Evolutionary conservation across 78 protist species (phyloP), one percentile per base, ranked within the genome.

Genomic region (Chrysochromulina parva): DNA sequence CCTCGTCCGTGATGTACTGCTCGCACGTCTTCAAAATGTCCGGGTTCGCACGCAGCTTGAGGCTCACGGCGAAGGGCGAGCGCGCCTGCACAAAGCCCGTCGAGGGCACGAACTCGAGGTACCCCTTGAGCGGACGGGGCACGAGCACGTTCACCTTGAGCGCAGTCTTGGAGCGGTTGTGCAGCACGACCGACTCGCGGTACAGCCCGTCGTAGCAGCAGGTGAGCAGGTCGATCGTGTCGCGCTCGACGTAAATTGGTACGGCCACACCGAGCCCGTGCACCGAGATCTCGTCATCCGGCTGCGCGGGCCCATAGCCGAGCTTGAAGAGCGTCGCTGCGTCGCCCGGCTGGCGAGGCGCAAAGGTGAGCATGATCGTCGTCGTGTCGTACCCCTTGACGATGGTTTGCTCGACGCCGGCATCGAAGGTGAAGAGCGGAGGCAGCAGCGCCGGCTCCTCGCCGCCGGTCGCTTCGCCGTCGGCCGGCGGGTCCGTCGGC

Each of bases 21-120:
- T 10, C 50, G 55, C 89, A 85, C 9, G 9, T 14, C 20, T 24
- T 60, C 48, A 58, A 55, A 2, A 59, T 22, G 26, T 16, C 28
- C 28, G 54, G 20, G 52, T 0, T 2, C 19, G 89, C 84, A 0
- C 53, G 17, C 54, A 93, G 60, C 67, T 90, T 90, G 24, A 90
- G 7, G 28, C 73, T 80, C 71, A 69, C 17, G 47, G 13, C 26
- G 65, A 86, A 1, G 9, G 81, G 0, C 13, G 4, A 7, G 88
- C 22, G 59, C 5, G 88, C 89, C 85, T 93, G 95, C 88, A 90
- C 95, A 22, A 66, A 90, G 7, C 84, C 95, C 38, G 11, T 0
- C 19, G 22, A 6, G 4, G 95, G 95, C 13, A 20, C 3, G 88
- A 76, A 82, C 81, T 87, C 92, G 52, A 90, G 38, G 24, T 4